These are phyloP conservation scores for Trichoderma sp. DNA, from an alignment of 2,329 filamentous ascomycete genomes.

Conservation along the genomic window DNA sequence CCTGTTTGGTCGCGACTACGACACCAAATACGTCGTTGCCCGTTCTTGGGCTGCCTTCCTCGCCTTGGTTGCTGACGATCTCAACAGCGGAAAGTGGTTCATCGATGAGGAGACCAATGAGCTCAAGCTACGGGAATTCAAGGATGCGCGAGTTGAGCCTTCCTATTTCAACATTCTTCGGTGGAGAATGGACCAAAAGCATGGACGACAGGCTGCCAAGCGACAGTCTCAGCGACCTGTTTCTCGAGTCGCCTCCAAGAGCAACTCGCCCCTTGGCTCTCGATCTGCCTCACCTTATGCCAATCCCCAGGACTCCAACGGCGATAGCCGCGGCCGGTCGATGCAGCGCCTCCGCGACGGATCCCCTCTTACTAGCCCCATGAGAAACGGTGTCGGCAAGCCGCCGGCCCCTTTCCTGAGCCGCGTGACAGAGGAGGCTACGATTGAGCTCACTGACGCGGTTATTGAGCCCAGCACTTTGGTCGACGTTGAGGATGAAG, in stretches of 20 bases:
- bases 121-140: constrained; percentile 91
- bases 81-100: constrained; percentile 85
- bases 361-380: constrained; percentile 67
- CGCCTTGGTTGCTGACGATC: constrained; percentile 84
- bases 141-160: constrained; percentile 84
- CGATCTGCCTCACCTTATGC: constrained; percentile 65
- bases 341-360: constrained; percentile 70
- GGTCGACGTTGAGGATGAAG: constrained; percentile 62
- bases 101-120: constrained; percentile 92
- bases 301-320: constrained; percentile 63
- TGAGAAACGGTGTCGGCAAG: constrained; percentile 67
- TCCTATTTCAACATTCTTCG: constrained; percentile 92
- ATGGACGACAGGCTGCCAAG: constrained; percentile 67
- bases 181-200: constrained; percentile 95
- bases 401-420: constrained; percentile 73
- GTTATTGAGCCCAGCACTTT: constrained; percentile 53
- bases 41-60: constrained; percentile 90
- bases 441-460: constrained; percentile 45
- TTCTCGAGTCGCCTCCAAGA: constrained; percentile 51
- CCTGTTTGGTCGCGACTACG: constrained; percentile 94
- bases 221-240: constrained; percentile 55
- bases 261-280: constrained; percentile 52
- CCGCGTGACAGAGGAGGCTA: constrained; percentile 71
- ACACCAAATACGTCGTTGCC: constrained; percentile 96
- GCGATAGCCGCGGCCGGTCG: constrained; percentile 69